These are phyloP conservation scores for Litchi chinensis DNA, from an alignment of 345 rosid genomes.

Conservation along the genomic window DNA sequence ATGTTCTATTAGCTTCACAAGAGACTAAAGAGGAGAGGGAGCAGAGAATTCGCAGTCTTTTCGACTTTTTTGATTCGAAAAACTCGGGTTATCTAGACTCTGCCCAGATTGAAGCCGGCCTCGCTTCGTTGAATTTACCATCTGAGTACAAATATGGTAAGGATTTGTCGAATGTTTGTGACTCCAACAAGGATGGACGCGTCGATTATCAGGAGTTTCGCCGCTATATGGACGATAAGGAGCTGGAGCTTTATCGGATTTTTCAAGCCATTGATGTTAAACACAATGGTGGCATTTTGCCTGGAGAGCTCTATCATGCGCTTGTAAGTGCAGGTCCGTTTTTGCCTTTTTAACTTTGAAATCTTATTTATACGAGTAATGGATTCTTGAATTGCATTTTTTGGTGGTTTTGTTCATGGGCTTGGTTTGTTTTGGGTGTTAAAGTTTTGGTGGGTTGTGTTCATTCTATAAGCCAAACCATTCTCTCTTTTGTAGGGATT, in stretches of 20 bases:
- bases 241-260: slow-evolving; percentile 68
- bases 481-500: slow-evolving; percentile 57
- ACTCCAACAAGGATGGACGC: slow-evolving; percentile 60
- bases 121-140: slow-evolving; percentile 64
- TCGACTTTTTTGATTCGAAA: slow-evolving; percentile 55
- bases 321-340: slow-evolving; percentile 66
- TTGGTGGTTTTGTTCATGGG: not conserved
- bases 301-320: slow-evolving; percentile 72
- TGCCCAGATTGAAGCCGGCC: slow-evolving; percentile 62
- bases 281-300: slow-evolving; percentile 71
- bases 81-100: slow-evolving; percentile 55
- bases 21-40: slow-evolving; percentile 72
- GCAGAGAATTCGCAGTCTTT: slow-evolving; percentile 52
- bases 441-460: slow-evolving; percentile 26
- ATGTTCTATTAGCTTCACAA: slow-evolving; percentile 62
- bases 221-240: slow-evolving; percentile 77
- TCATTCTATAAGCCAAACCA: slow-evolving; percentile 60
- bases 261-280: slow-evolving; percentile 79
- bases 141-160: slow-evolving; percentile 65
- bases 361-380: not conserved
- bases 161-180: slow-evolving; percentile 69
- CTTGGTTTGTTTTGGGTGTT: not conserved
- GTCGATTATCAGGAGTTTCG: slow-evolving; percentile 70
- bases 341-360: slow-evolving; percentile 6
- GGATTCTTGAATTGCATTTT: not conserved